Base-by-base conservation (phyloP, 2,329 filamentous ascomycete species). In the Colletotrichum sp. region DNA sequence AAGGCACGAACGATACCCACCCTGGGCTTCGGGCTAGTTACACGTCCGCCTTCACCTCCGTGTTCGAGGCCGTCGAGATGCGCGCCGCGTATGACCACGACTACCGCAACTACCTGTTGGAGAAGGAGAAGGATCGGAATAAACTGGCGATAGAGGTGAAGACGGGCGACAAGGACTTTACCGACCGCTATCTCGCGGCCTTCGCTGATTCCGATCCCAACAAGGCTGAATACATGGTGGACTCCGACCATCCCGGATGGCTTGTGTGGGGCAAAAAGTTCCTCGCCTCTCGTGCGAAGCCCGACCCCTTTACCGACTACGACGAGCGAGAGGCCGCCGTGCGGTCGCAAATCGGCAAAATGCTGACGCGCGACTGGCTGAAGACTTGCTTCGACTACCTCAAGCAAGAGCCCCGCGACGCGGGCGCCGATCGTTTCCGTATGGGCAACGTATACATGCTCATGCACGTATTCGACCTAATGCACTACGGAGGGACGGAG, bases 241-340 rank as follows among this genome's bases (percentile, higher is more conserved):
- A 99, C 82, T 91, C 93, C 71, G 96, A 99, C 82, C 95, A 98
- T 82, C 95, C 96, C 6, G 97, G 97, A 36, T 99, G 98, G 98
- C 90, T 99, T 21, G 96, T 98, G 1, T 99, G 97, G 97, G 94
- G 94, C 69, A 95, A 97, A 84, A 92, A 90, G 36, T 96, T 99
- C 88, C 93, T 92, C 16, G 97, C 94, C 0, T 96, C 93, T 83
- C 92, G 92, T 77, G 92, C 94, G 4, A 93, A 94, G 69, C 92
- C 96, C 78, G 86, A 83, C 85, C 93, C 84, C 81, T 98, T 88
- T 84, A 91, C 88, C 52, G 86, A 84, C 60, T 99, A 97, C 80
- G 97, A 99, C 80, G 93, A 95, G 16, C 87, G 95, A 0, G 97
- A 99, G 84, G 92, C 86, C 80, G 89, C 89, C 3, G 92, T 94